A percentile compares a stretch with the other conserved stretches of the same genome.
phyloP scores from a whole-genome alignment of 139 green algal genomes.

The Klebsormidium nitens region DNA sequence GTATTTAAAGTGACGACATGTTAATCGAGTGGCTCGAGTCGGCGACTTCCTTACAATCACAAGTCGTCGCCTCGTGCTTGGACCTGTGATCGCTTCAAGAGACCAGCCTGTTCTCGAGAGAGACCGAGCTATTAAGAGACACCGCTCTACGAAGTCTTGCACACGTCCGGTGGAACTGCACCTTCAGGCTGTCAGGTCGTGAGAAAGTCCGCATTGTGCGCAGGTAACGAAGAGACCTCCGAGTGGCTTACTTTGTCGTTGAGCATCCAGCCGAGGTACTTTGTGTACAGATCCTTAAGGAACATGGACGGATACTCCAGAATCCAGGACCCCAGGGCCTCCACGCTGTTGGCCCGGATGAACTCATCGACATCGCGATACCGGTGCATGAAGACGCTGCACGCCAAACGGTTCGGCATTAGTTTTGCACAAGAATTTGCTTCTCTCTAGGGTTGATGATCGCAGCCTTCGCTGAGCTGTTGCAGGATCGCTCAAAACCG shows the following conservation, averaged over 20 bases:
- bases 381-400: constrained; percentile 49
- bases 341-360: constrained; percentile 67
- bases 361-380: constrained; percentile 64
- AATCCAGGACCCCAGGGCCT: constrained; percentile 79
- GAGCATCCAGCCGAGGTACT: constrained; percentile 95
- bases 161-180: no score
- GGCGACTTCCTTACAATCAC: neutral
- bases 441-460: neutral
- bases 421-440: neutral
- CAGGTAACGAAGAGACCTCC: no score
- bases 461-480: no score
- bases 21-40: neutral
- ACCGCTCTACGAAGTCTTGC: no score
- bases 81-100: neutral
- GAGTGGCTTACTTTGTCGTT: constrained; percentile 65
- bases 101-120: neutral
- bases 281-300: constrained; percentile 81
- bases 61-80: neutral
- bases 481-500: neutral
- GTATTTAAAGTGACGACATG: neutral
- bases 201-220: no score
- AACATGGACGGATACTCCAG: constrained; percentile 61
- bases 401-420: constrained; percentile 39
- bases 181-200: no score
- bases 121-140: neutral